phyloP scores from a whole-genome alignment of 2,329 filamentous ascomycete genomes.

The Sporothrix protearum region DNA sequence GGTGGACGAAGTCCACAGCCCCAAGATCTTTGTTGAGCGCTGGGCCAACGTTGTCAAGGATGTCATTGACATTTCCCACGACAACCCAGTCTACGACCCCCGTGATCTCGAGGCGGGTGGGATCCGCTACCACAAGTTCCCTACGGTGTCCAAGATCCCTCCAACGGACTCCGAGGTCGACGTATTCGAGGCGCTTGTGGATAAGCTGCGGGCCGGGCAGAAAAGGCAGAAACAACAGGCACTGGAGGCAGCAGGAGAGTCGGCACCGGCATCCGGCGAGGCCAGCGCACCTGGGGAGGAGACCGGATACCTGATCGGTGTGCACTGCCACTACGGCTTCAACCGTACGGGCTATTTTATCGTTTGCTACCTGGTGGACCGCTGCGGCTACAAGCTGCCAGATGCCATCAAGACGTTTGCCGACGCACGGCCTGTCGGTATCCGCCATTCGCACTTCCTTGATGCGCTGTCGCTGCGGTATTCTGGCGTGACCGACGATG shows the following conservation, averaged over 20 bases:
- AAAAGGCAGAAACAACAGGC: slow-evolving; percentile 36
- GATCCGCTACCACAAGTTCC: slow-evolving; percentile 78
- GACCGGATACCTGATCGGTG: slow-evolving; percentile 56
- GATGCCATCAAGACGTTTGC: slow-evolving; percentile 79
- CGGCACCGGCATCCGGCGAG: neutral
- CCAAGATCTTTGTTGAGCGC: slow-evolving; percentile 63
- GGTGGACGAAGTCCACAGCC: slow-evolving; percentile 78
- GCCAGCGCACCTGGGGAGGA: neutral
- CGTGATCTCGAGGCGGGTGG: slow-evolving; percentile 62
- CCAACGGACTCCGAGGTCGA: slow-evolving; percentile 57
- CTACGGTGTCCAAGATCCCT: slow-evolving; percentile 87
- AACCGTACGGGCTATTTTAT: slow-evolving; percentile 92
- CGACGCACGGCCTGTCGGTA: slow-evolving; percentile 69
- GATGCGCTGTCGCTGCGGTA: slow-evolving; percentile 81
- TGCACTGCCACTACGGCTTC: slow-evolving; percentile 95
- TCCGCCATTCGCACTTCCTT: slow-evolving; percentile 84
- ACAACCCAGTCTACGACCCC: slow-evolving; percentile 85
- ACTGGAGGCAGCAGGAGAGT: neutral
- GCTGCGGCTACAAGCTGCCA: slow-evolving; percentile 65
- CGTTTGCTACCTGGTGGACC: slow-evolving; percentile 84
- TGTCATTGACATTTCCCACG: slow-evolving; percentile 87
- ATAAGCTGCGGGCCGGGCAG: slow-evolving; percentile 57
- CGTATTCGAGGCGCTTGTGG: slow-evolving; percentile 55
- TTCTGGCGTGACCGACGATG: slow-evolving; percentile 23
- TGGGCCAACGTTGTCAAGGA: slow-evolving; percentile 68